These are phyloP conservation scores for Gloeostereum incarnatum DNA, from an alignment of 768 basidiomycete genomes.

Conservation along the genomic window DNA sequence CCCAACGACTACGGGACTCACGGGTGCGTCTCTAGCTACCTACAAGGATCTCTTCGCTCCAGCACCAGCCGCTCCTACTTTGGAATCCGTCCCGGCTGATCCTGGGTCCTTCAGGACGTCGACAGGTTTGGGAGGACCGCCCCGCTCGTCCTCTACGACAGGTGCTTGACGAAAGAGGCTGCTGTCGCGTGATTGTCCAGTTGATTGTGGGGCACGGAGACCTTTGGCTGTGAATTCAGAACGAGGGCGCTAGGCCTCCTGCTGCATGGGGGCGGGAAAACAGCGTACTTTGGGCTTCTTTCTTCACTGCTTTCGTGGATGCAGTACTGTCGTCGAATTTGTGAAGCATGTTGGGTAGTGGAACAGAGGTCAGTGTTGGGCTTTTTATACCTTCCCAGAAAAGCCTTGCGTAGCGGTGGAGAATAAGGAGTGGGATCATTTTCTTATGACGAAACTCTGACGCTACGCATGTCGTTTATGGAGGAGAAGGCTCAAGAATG, in stretches of 20 bases:
- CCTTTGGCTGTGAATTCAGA: not conserved
- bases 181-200: not conserved
- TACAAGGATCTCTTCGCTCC: not conserved
- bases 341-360: constrained; percentile 1
- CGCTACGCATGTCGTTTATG: no score
- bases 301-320: not conserved
- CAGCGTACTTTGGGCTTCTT: constrained; percentile 2
- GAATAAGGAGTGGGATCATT: no score
- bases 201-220: not conserved
- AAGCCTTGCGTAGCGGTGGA: no score
- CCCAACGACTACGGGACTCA: no score
- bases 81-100: not conserved
- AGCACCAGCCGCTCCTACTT: not conserved
- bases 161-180: not conserved
- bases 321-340: constrained; percentile 4
- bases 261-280: not conserved
- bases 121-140: not conserved
- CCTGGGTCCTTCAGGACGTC: not conserved
- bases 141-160: not conserved
- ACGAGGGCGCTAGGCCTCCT: no score
- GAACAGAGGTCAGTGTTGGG: no score
- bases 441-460: no score
- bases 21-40: constrained; percentile 3
- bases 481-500: no score
- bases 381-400: no score